phyloP scores from a whole-genome alignment of 108 stramenopile species.

The Mayamaea pseudoterrestris region DNA sequence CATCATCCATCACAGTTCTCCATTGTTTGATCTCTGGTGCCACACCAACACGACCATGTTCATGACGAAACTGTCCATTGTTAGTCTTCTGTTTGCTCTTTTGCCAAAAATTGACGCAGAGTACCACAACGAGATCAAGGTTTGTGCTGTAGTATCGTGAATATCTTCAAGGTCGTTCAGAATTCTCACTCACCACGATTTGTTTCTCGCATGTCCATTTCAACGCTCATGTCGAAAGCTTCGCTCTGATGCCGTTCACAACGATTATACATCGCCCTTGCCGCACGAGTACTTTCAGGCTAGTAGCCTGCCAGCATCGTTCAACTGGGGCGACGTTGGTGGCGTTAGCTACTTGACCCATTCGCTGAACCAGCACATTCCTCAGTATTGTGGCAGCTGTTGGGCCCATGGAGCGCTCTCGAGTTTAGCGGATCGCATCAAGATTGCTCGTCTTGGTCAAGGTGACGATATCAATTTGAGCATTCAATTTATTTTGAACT shows the following conservation, averaged over 20 bases:
- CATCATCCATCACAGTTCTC: too few species aligned
- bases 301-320: conserved; percentile 40
- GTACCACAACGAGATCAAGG: too few species aligned
- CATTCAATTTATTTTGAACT: conserved; percentile 80
- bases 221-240: too few species aligned
- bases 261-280: conserved; percentile 21
- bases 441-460: conserved; percentile 64
- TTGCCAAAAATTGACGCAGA: too few species aligned
- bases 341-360: conserved; percentile 71
- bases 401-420: conserved; percentile 82
- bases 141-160: too few species aligned
- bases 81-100: too few species aligned
- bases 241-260: conserved; percentile 13
- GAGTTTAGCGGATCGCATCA: conserved; percentile 82
- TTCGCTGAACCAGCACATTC: conserved; percentile 87
- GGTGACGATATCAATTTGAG: conserved; percentile 65
- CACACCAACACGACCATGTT: too few species aligned
- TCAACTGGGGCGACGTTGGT: conserved; percentile 74
- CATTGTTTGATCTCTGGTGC: too few species aligned
- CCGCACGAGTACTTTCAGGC: conserved; percentile 64
- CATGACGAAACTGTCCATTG: too few species aligned
- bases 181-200: too few species aligned
- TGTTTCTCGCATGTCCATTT: too few species aligned
- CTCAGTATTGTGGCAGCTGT: conserved; percentile 45
- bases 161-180: too few species aligned